A percentile compares a stretch with the other conserved stretches of the same genome.
phyloP scores from a whole-genome alignment of 805 yeast genomes.

The Metschnikowia lochheadii region DNA sequence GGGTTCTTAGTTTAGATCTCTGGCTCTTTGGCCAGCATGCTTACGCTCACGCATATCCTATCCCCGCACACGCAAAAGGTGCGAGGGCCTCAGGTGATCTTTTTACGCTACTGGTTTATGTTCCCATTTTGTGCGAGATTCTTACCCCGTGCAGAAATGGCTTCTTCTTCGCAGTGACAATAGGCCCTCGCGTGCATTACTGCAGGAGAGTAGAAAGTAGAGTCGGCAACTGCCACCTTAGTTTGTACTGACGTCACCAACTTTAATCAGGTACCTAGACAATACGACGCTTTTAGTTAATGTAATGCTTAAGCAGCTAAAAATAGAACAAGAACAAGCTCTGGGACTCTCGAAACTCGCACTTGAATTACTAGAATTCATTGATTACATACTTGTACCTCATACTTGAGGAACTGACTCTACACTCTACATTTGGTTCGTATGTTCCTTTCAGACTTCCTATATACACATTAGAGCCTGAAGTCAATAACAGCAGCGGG shows the following conservation, averaged over 20 bases:
- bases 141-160: not conserved
- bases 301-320: no score
- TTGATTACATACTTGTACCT: no score
- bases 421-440: not conserved
- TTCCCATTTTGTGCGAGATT: not conserved
- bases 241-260: not conserved
- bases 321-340: no score
- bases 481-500: constrained; percentile 69
- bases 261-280: not conserved
- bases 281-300: no score
- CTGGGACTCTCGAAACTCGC: no score
- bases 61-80: no score
- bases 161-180: not conserved
- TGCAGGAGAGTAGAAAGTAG: not conserved
- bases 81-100: no score
- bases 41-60: no score
- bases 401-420: no score
- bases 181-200: not conserved
- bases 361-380: no score
- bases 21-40: not conserved
- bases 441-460: not conserved
- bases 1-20: no score
- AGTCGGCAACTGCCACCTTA: not conserved
- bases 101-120: not conserved
- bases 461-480: constrained; percentile 18